A percentile compares a stretch with the other conserved stretches of the same genome.
phyloP scores from a whole-genome alignment of 139 green algal species.

The Micractinium conductrix region DNA sequence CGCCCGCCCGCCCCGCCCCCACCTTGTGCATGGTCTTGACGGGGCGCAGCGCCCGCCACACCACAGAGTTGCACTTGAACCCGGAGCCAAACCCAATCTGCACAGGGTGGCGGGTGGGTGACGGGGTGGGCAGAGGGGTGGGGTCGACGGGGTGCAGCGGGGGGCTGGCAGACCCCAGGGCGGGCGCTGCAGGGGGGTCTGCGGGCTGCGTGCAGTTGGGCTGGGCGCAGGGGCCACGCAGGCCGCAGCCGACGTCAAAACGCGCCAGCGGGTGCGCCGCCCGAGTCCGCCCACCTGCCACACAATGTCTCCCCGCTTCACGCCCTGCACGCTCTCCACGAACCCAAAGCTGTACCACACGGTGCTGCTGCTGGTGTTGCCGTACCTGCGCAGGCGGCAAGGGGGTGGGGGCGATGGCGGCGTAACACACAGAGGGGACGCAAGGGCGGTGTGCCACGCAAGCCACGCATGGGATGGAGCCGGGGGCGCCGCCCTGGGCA shows the following conservation, averaged over 20 bases:
- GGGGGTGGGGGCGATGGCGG: background rate
- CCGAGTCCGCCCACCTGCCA: slow-evolving; percentile 76
- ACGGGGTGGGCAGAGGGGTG: background rate
- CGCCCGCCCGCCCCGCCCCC: too few species aligned
- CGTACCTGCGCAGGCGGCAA: slow-evolving; percentile 55
- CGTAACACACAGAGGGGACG: too few species aligned
- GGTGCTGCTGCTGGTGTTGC: slow-evolving; percentile 85
- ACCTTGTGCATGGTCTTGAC: slow-evolving; percentile 49
- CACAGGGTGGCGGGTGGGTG: background rate
- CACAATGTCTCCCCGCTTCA: slow-evolving; percentile 76
- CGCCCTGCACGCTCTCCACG: slow-evolving; percentile 71
- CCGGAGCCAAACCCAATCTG: slow-evolving; percentile 94
- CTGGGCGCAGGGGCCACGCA: background rate
- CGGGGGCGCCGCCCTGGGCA: too few species aligned
- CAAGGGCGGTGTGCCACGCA: too few species aligned
- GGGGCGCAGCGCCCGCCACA: slow-evolving; percentile 81
- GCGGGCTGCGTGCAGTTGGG: too few species aligned
- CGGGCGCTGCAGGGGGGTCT: background rate
- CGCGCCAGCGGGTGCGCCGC: background rate
- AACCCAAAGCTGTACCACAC: slow-evolving; percentile 89
- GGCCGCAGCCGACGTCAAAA: background rate
- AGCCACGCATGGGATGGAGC: too few species aligned
- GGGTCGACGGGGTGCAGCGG: background rate
- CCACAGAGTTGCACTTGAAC: slow-evolving; percentile 97
- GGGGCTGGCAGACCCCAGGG: background rate